A percentile compares a stretch with the other conserved stretches of the same genome.
These are phyloP conservation scores for Aspergillus ruber DNA, from an alignment of 2,329 filamentous ascomycete genomes.

Conservation along the genomic window DNA sequence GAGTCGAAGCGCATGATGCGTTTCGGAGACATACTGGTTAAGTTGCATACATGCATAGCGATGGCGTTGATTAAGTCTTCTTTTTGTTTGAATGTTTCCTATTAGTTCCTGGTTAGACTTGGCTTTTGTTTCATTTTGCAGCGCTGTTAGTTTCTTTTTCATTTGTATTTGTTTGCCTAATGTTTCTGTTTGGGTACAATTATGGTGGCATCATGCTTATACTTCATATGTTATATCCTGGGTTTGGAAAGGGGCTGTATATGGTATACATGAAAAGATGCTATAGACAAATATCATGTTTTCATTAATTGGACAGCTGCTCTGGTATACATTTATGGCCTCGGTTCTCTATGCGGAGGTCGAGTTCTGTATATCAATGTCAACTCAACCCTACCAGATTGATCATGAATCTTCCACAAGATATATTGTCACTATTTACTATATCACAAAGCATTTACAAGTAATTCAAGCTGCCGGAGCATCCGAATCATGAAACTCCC, in stretches of 20 bases:
- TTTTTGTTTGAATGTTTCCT: neutral
- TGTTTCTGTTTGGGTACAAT: neutral
- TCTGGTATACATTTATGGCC: too few relatives aligned
- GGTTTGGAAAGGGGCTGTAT: neutral
- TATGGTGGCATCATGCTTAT: neutral
- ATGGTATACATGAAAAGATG: neutral
- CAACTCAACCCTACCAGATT: neutral
- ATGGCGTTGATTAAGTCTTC: neutral
- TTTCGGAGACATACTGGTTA: slow-evolving; percentile 46
- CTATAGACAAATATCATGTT: neutral
- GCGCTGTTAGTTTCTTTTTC: neutral
- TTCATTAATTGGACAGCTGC: neutral
- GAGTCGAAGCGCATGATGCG: slow-evolving; percentile 66
- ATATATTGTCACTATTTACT: too few relatives aligned
- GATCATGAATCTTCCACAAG: neutral
- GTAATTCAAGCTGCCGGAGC: neutral
- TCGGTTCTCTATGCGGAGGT: too few relatives aligned
- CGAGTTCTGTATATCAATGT: too few relatives aligned
- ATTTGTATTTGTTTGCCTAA: neutral
- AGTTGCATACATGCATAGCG: neutral
- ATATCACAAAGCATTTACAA: neutral
- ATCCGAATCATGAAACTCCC: slow-evolving; percentile 23
- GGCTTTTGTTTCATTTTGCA: neutral
- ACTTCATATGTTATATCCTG: neutral
- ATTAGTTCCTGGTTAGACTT: neutral